Conservation (phyloP, 352 stramenopile species). For the Phytophthora pinifolia region DNA sequence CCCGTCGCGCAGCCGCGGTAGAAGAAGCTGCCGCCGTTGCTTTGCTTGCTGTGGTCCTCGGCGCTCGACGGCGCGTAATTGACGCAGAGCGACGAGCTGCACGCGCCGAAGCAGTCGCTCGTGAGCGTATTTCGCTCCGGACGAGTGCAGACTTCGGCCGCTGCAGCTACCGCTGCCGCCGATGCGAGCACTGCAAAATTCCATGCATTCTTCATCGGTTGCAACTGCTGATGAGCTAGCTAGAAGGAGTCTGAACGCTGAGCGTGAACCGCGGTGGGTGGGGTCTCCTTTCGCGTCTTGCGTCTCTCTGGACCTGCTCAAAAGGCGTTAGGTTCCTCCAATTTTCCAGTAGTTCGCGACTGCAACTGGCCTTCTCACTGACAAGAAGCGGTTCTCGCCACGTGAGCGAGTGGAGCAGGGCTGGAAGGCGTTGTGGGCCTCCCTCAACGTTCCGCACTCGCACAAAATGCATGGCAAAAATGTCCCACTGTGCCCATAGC, state of each 20-base stretch:
- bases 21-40: constrained; percentile 60
- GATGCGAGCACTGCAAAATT: constrained; percentile 7
- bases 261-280: neutral
- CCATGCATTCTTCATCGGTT: constrained; percentile 8
- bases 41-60: constrained; percentile 28
- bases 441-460: neutral
- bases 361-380: constrained; percentile 20
- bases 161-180: neutral
- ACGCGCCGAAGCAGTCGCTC: constrained; percentile 55
- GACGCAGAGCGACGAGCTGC: constrained; percentile 56
- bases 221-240: constrained; percentile 6
- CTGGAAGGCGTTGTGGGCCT: constrained; percentile 11
- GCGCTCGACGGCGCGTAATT: constrained; percentile 48
- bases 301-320: constrained; percentile 9
- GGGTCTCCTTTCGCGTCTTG: neutral
- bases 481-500: constrained; percentile 30
- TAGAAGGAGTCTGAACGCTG: constrained; percentile 3
- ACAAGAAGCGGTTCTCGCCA: constrained; percentile 3
- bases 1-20: constrained; percentile 56
- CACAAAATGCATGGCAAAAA: constrained; percentile 19
- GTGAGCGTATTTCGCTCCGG: constrained; percentile 58
- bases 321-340: neutral
- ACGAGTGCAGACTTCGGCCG: constrained; percentile 29
- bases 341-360: neutral
- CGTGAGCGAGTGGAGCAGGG: constrained; percentile 6